Percentiles rank a stretch among this genome's conserved stretches.
phyloP scores from a whole-genome alignment of 345 rosid species.

The Gossypioides kirkii region DNA sequence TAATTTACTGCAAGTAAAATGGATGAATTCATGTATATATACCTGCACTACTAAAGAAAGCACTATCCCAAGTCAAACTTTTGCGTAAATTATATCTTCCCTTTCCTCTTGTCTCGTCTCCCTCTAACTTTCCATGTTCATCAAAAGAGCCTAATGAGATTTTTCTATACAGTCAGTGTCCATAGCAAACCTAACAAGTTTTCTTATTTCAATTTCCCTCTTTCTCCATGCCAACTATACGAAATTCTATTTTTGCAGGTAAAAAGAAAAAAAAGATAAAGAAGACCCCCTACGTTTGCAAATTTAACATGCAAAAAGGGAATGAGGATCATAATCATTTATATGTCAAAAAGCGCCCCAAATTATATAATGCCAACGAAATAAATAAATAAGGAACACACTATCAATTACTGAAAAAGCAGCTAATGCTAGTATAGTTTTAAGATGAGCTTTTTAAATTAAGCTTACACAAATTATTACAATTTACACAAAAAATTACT shows the following conservation, averaged over 20 bases:
- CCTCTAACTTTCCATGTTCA: conserved; percentile 29
- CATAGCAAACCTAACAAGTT: conserved; percentile 16
- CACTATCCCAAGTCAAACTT: conserved; percentile 93
- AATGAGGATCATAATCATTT: neutral
- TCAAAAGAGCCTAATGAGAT: conserved; percentile 23
- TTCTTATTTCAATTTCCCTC: conserved; percentile 24
- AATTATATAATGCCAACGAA: neutral
- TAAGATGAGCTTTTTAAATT: too few species aligned
- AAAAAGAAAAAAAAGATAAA: neutral
- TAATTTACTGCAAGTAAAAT: conserved; percentile 1
- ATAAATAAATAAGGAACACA: neutral
- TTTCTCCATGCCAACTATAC: conserved; percentile 27
- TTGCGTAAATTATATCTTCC: conserved; percentile 63
- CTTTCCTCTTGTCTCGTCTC: conserved; percentile 30
- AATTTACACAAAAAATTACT: too few species aligned
- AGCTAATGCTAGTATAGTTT: neutral
- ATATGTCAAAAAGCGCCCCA: neutral
- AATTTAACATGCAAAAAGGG: neutral
- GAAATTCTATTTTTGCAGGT: neutral
- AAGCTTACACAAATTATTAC: too few species aligned
- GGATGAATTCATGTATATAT: neutral
- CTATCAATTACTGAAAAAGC: neutral
- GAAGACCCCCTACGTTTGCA: neutral
- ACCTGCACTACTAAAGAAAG: conserved; percentile 88
- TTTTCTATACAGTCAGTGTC: conserved; percentile 13